Evolutionary conservation across 257 asterid species (phyloP).

Genomic region (Solanum bulbocastanum): DNA sequence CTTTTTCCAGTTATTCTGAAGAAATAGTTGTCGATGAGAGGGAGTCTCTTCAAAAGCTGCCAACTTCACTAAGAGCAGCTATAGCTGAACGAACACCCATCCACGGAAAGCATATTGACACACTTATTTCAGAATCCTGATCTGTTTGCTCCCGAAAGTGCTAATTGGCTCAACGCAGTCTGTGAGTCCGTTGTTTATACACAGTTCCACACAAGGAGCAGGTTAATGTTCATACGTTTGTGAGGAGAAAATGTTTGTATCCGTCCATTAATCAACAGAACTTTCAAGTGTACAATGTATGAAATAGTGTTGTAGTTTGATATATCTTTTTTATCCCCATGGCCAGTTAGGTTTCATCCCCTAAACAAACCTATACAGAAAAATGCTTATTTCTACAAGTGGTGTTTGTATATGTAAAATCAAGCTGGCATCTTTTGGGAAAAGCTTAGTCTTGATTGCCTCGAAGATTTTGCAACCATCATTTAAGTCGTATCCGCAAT

Average conservation of each 20-base stretch:
- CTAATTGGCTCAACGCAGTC: background rate
- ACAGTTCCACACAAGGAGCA: background rate
- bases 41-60: conserved; percentile 21
- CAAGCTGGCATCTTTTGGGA: background rate
- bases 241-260: background rate
- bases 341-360: background rate
- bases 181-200: background rate
- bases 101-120: background rate
- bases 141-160: background rate
- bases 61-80: conserved; percentile 12
- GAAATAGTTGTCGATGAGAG: background rate
- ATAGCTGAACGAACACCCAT: background rate
- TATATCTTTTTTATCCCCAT: background rate
- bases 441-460: background rate
- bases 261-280: background rate
- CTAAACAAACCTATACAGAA: background rate
- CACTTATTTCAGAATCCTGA: background rate
- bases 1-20: conserved; percentile 64
- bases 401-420: background rate
- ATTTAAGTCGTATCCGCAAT: background rate
- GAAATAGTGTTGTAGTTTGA: background rate
- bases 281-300: background rate
- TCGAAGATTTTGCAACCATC: background rate
- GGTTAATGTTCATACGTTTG: background rate
- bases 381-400: background rate